Base-by-base conservation (phyloP, 495 filamentous ascomycete species). In the Penicillium simplicissimum region DNA sequence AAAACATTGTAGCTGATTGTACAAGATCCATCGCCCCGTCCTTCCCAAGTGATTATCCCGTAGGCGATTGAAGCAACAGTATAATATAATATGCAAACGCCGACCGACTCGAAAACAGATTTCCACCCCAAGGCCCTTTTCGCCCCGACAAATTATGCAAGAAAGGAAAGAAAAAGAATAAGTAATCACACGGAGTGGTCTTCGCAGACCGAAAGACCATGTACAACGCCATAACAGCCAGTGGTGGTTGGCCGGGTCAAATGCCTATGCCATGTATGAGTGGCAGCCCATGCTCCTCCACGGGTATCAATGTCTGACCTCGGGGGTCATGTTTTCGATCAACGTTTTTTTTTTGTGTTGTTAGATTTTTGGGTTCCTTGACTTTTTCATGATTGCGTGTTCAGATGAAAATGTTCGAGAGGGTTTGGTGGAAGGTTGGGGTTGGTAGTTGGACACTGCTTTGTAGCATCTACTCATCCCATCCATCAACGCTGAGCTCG, bases 191-290 rank as follows among this genome's bases (percentile, higher is more conserved):
- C 60, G 61, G 21, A 57, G 43, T 54, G 11, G 64, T 67, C 63
- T 63, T 61, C 63, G 48, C 45, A 55, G 49, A 36, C 33, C 51
- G 58, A 60, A 55, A 73, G 45, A 49, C 45, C 70, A 70, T 76
- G 66, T 72, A 74, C 68, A 76, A 78, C 74, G 73, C 74, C 73
- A 66, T 57, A 61, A 61, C 70, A 66, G 64, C 66, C 71, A 70
- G 66, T 54, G 49, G 42, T 45, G 55, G 49, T 61, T 66, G 60
- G 62, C 69, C 70, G 59, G 60, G 56, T 53, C 2, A 59, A 52
- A 61, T 71, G 68, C 64, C 59, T 48, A 34, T 60, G 51, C 61
- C 61, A 63, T 19, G 40, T 42, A 59, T 42, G 21, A 17, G 53
- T 49, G 57, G 56, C 59, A 67, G 17, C 52, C 60, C 56, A 66